A percentile compares a stretch with the other conserved stretches of the same genome.
Evolutionary conservation across 2,329 filamentous ascomycete genomes (phyloP).

Genomic region (Leptodontidium sp.): DNA sequence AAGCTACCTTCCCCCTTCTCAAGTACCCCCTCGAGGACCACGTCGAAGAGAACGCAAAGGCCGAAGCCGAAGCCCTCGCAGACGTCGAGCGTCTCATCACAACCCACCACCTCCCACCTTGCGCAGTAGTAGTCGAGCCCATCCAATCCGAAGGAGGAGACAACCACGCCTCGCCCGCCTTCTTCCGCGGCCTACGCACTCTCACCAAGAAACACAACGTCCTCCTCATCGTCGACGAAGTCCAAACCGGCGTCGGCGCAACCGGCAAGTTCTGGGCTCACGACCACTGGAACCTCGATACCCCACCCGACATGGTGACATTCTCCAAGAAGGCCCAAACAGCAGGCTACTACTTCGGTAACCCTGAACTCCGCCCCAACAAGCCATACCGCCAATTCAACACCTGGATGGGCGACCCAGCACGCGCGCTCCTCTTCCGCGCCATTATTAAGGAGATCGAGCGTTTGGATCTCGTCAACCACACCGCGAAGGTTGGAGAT

Average conservation of each 20-base stretch:
- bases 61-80: slow-evolving; percentile 76
- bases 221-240: slow-evolving; percentile 83
- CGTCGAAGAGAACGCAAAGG: slow-evolving; percentile 71
- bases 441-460: slow-evolving; percentile 80
- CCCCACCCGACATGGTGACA: slow-evolving; percentile 85
- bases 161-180: slow-evolving; percentile 81
- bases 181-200: slow-evolving; percentile 79
- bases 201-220: slow-evolving; percentile 75
- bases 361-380: slow-evolving; percentile 77
- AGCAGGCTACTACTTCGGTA: slow-evolving; percentile 83
- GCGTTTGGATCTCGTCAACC: slow-evolving; percentile 70
- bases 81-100: slow-evolving; percentile 77
- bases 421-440: slow-evolving; percentile 78
- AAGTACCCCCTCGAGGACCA: slow-evolving; percentile 80
- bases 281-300: slow-evolving; percentile 78
- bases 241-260: slow-evolving; percentile 85
- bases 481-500: slow-evolving; percentile 67
- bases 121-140: slow-evolving; percentile 79
- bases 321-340: slow-evolving; percentile 90
- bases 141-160: slow-evolving; percentile 86
- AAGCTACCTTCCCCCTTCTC: slow-evolving; percentile 79
- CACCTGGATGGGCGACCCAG: slow-evolving; percentile 87
- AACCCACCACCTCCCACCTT: slow-evolving; percentile 72
- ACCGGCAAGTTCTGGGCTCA: slow-evolving; percentile 90
- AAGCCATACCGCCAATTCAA: slow-evolving; percentile 89